These are phyloP conservation scores for Begonia loranthoides DNA, from an alignment of 306 rosid species.

Conservation along the genomic window DNA sequence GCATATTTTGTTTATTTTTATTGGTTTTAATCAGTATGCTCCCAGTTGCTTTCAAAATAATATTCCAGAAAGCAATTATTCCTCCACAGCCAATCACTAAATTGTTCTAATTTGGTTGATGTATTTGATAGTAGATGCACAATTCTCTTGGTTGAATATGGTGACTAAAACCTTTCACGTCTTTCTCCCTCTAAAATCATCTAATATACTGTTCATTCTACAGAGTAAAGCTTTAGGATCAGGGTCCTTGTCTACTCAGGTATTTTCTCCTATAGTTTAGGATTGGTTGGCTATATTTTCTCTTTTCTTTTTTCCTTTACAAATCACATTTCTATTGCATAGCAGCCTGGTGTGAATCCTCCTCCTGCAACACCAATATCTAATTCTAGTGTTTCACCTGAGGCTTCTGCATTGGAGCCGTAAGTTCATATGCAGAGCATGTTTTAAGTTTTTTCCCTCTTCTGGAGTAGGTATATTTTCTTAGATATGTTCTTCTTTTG, in stretches of 20 bases:
- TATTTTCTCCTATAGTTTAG: constrained; percentile 15
- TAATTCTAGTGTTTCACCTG: constrained; percentile 22
- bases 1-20: no score
- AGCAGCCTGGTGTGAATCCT: constrained; percentile 23
- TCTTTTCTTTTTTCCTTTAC: constrained; percentile 3
- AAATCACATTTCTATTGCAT: neutral
- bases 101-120: no score
- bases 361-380: constrained; percentile 31
- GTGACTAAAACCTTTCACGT: no score
- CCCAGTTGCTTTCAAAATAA: no score
- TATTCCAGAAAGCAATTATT: no score
- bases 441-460: neutral
- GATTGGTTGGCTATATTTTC: neutral
- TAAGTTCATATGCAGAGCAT: constrained; percentile 25
- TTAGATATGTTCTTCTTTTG: neutral
- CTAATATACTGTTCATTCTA: constrained; percentile 4
- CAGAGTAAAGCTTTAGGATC: constrained; percentile 63
- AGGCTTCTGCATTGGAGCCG: constrained; percentile 42
- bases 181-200: no score
- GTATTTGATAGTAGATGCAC: no score
- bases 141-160: no score
- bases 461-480: no score
- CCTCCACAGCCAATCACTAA: no score
- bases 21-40: no score
- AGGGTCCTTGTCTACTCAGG: constrained; percentile 63